phyloP scores from a whole-genome alignment of 805 yeast genomes.

The Saccharomycopsis capsularis region DNA sequence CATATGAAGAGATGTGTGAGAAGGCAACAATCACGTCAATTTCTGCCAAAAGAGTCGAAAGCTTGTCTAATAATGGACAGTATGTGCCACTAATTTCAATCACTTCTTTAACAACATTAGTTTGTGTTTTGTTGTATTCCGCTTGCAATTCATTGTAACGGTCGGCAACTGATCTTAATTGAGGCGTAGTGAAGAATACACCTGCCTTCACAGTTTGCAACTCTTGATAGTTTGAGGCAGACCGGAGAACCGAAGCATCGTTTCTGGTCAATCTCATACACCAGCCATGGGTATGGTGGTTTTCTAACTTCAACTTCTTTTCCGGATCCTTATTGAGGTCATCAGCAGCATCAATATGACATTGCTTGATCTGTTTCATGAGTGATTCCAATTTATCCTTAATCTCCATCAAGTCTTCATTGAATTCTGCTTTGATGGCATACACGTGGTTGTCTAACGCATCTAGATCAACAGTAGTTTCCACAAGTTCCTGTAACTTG shows the following conservation, averaged over 20 bases:
- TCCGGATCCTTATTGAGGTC: slow-evolving; percentile 78
- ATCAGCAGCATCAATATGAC: slow-evolving; percentile 61
- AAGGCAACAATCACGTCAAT: slow-evolving; percentile 80
- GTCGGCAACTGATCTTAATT: slow-evolving; percentile 51
- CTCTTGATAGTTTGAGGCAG: slow-evolving; percentile 56
- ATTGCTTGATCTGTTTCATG: slow-evolving; percentile 46
- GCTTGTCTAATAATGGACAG: slow-evolving; percentile 63
- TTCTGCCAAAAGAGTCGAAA: slow-evolving; percentile 59
- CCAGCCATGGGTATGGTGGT: slow-evolving; percentile 88
- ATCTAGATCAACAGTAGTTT: slow-evolving; percentile 82
- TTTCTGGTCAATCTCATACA: slow-evolving; percentile 87
- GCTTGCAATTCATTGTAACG: slow-evolving; percentile 52
- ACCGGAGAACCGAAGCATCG: slow-evolving; percentile 76
- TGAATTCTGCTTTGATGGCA: slow-evolving; percentile 84
- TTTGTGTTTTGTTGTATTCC: slow-evolving; percentile 69
- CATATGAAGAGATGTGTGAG: slow-evolving; percentile 76
- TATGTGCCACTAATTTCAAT: slow-evolving; percentile 76
- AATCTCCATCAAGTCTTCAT: slow-evolving; percentile 60
- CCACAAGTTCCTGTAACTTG: slow-evolving; percentile 79
- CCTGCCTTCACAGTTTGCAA: slow-evolving; percentile 93
- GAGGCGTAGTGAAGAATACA: slow-evolving; percentile 75
- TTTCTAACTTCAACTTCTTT: slow-evolving; percentile 82
- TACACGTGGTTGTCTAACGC: slow-evolving; percentile 79
- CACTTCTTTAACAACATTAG: slow-evolving; percentile 74
- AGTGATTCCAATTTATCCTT: slow-evolving; percentile 50